A percentile compares a stretch with the other conserved stretches of the same genome.
Conservation (phyloP, 1,284 basidiomycete genomes). For the Trichosporon sp. region DNA sequence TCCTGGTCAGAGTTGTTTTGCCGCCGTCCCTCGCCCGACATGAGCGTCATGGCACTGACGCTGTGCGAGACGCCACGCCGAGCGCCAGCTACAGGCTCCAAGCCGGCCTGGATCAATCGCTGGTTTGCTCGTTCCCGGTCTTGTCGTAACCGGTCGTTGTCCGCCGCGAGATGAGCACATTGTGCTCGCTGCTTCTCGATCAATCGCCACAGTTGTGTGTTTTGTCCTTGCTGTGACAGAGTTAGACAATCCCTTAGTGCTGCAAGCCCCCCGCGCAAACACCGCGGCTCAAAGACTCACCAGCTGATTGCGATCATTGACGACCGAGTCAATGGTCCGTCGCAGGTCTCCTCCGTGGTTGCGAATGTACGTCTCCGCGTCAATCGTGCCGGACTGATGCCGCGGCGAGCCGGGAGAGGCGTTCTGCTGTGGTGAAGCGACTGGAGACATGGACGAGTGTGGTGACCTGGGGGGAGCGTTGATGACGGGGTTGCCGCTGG, state of each 20-base stretch:
- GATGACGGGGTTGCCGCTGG: constrained; percentile 18
- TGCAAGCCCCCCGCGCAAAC: background rate
- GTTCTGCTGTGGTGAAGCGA: constrained; percentile 24
- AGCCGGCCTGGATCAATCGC: constrained; percentile 41
- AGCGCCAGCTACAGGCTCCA: constrained; percentile 39
- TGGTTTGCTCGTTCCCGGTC: constrained; percentile 67
- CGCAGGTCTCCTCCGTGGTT: constrained; percentile 55
- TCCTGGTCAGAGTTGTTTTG: constrained; percentile 49
- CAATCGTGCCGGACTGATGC: constrained; percentile 36
- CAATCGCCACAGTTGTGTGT: constrained; percentile 85
- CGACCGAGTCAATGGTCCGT: constrained; percentile 70
- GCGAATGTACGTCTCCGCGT: constrained; percentile 43
- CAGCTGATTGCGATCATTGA: constrained; percentile 75
- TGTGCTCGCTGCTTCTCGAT: constrained; percentile 73
- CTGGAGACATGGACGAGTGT: constrained; percentile 19
- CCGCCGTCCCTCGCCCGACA: constrained; percentile 32
- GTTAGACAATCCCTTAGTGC: background rate
- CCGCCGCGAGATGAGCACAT: constrained; percentile 45
- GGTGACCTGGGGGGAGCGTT: constrained; percentile 19
- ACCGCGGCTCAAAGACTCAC: constrained; percentile 32
- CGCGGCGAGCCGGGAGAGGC: constrained; percentile 37
- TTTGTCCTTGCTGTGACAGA: constrained; percentile 66
- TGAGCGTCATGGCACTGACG: constrained; percentile 44
- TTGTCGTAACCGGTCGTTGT: constrained; percentile 69
- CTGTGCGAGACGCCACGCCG: constrained; percentile 43